Percentiles rank a stretch among this genome's conserved stretches.
Conservation (phyloP, 2,329 filamentous ascomycete genomes). For the Xylaria digitata region DNA sequence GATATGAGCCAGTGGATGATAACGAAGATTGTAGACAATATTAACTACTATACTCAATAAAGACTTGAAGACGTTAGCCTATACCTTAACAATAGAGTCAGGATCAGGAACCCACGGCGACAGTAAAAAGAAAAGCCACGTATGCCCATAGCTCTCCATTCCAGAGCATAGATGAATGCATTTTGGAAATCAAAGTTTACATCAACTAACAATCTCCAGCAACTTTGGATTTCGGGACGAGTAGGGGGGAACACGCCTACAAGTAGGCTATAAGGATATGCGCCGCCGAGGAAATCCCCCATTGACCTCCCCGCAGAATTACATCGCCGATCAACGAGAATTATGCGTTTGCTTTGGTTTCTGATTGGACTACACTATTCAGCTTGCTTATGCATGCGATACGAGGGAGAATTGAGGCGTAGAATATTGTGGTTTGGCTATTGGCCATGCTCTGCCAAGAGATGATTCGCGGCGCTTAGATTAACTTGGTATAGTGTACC, state of each 20-base stretch:
- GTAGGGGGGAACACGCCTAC: not conserved
- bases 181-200: not conserved
- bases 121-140: conserved; percentile 6
- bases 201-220: not conserved
- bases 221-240: not conserved
- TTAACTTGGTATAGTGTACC: not conserved
- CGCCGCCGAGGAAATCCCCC: not conserved
- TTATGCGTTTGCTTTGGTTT: not conserved
- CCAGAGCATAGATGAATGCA: conserved; percentile 1
- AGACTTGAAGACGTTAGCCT: conserved; percentile 3
- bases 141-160: conserved; percentile 5
- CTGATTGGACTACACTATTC: not conserved
- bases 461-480: not conserved
- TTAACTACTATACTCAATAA: conserved; percentile 1
- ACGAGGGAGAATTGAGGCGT: not conserved
- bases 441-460: not conserved
- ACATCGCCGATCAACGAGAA: not conserved
- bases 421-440: not conserved
- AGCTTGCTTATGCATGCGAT: too few relatives aligned
- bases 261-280: conserved; percentile 6
- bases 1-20: conserved; percentile 38
- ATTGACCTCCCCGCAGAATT: not conserved
- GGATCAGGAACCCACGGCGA: not conserved
- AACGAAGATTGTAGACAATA: conserved; percentile 36
- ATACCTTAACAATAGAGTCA: not conserved